Evolutionary conservation across 2,329 filamentous ascomycete species (phyloP).

Genomic region (Grosmannia huntii): DNA sequence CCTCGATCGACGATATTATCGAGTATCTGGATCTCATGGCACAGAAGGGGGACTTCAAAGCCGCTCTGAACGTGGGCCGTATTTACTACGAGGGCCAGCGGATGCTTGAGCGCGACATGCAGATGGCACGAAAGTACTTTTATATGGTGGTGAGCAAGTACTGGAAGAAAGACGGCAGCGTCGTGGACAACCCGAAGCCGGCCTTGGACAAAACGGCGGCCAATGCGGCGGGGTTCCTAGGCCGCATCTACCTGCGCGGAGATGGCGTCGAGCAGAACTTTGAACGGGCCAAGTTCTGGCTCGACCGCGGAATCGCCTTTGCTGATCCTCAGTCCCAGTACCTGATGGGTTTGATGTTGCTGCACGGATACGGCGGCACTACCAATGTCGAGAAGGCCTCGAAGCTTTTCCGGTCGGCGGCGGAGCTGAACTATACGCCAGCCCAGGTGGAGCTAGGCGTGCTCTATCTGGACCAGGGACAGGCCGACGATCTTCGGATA

Average conservation of each 20-base stretch:
- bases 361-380: slow-evolving; percentile 56
- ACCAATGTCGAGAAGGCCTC: slow-evolving; percentile 61
- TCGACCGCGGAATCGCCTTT: slow-evolving; percentile 61
- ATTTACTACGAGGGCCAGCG: slow-evolving; percentile 81
- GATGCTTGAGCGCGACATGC: slow-evolving; percentile 59
- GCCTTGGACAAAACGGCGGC: slow-evolving; percentile 66
- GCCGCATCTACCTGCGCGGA: slow-evolving; percentile 78
- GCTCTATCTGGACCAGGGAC: slow-evolving; percentile 75
- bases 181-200: slow-evolving; percentile 54
- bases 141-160: slow-evolving; percentile 65
- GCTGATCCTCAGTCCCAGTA: slow-evolving; percentile 78
- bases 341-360: slow-evolving; percentile 69
- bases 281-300: slow-evolving; percentile 66
- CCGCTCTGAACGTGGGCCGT: slow-evolving; percentile 73
- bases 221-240: slow-evolving; percentile 77
- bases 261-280: slow-evolving; percentile 75
- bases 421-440: slow-evolving; percentile 68
- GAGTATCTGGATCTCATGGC: slow-evolving; percentile 89
- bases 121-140: slow-evolving; percentile 68
- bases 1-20: slow-evolving; percentile 82
- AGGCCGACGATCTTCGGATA: slow-evolving; percentile 53
- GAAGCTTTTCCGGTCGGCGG: slow-evolving; percentile 63
- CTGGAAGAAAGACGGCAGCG: slow-evolving; percentile 68
- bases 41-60: slow-evolving; percentile 77
- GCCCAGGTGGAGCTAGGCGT: slow-evolving; percentile 74